phyloP scores from a whole-genome alignment of 108 stramenopile genomes.

The Seminavis robusta region DNA sequence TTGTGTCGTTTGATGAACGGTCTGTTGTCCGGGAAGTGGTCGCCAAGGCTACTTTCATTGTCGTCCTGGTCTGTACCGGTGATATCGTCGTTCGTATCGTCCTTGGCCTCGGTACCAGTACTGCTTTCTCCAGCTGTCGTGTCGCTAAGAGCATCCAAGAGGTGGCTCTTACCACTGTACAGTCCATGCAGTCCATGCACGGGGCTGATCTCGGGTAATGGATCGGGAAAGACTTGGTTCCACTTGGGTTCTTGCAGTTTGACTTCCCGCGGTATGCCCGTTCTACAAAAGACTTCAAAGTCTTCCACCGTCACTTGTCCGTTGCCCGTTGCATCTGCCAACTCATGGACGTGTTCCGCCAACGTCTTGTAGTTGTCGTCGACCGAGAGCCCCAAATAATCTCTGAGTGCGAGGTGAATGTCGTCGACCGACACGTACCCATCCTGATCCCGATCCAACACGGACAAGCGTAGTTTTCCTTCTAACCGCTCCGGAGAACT shows the following conservation, averaged over 20 bases:
- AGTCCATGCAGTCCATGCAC: too few relatives aligned
- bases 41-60: too few relatives aligned
- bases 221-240: conserved; percentile 2
- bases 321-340: conserved; percentile 12
- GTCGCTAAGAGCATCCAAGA: too few relatives aligned
- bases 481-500: background rate
- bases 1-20: too few relatives aligned
- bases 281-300: conserved; percentile 5
- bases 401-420: conserved; percentile 4
- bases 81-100: too few relatives aligned
- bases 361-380: conserved; percentile 10
- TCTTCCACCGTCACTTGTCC: conserved; percentile 11
- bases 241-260: background rate
- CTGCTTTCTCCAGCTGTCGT: too few relatives aligned
- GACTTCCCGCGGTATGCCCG: background rate
- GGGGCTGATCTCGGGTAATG: too few relatives aligned
- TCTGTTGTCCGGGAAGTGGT: too few relatives aligned
- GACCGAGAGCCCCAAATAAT: conserved; percentile 9
- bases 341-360: conserved; percentile 15
- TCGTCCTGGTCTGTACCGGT: too few relatives aligned
- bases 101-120: too few relatives aligned
- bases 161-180: too few relatives aligned
- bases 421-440: conserved; percentile 9
- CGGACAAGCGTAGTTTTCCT: conserved; percentile 1
- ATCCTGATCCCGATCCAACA: conserved; percentile 1